Conservation (phyloP, 768 basidiomycete species). For the Galerina sulciceps region DNA sequence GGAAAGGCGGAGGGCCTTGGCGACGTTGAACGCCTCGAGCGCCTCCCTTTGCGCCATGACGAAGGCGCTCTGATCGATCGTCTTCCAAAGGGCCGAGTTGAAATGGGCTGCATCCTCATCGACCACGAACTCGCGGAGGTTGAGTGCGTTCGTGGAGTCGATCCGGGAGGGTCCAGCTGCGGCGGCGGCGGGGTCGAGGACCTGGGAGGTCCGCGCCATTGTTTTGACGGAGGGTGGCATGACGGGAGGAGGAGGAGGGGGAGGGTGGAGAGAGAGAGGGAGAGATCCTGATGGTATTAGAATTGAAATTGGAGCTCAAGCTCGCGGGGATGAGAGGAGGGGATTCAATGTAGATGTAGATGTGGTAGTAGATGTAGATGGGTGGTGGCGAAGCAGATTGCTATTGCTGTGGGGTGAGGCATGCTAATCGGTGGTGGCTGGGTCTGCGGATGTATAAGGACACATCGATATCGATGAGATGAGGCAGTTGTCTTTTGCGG, state of each 20-base stretch:
- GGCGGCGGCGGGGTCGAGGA: conserved; percentile 3
- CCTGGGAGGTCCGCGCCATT: conserved; percentile 10
- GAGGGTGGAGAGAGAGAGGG: not conserved
- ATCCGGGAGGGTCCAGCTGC: conserved; percentile 10
- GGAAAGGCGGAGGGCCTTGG: conserved; percentile 29
- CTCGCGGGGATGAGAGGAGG: not conserved
- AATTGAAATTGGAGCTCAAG: not conserved
- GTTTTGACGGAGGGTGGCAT: conserved; percentile 17
- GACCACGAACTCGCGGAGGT: conserved; percentile 24
- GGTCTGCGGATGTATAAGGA: not conserved
- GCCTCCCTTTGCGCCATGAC: conserved; percentile 32
- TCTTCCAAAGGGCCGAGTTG: conserved; percentile 11
- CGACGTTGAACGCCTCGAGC: conserved; percentile 32
- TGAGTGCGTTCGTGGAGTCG: conserved; percentile 13
- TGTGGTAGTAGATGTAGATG: conserved; percentile 1
- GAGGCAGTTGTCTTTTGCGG: conserved; percentile 2
- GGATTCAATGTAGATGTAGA: not conserved
- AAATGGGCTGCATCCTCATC: conserved; percentile 25
- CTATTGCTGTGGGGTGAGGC: not conserved
- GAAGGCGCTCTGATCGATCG: conserved; percentile 31
- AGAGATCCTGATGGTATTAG: not conserved
- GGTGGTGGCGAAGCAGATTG: not conserved
- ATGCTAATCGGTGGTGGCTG: conserved; percentile 5
- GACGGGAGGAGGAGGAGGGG: not conserved
- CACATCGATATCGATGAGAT: conserved; percentile 21